Base-by-base conservation (phyloP, 805 yeast species). In the Kuraishia piskuri region DNA sequence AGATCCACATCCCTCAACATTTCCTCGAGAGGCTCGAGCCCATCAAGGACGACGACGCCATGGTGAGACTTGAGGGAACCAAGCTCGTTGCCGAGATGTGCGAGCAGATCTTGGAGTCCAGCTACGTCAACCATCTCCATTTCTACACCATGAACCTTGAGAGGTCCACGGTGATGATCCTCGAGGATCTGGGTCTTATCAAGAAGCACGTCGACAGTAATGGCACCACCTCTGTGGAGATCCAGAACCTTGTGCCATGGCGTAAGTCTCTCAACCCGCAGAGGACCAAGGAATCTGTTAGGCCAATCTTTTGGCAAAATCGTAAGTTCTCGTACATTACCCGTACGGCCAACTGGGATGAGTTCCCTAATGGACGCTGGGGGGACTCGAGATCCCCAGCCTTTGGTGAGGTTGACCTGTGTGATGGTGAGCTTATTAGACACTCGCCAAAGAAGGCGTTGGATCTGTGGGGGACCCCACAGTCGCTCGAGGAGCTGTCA, bases 371-470 rank as follows among this genome's bases (percentile, higher is more conserved):
- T 68, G 99, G 99, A 56, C 79, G 99, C 72, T 94, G 97, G 91
- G 99, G 99, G 63, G 97, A 94, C 67, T 88, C 97, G 2, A 77
- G 96, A 55, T 94, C 98, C 47, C 99, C 99, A 3, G 98, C 98
- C 1, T 91, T 87, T 70, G 96, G 96, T 62, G 95, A 88, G 58
- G 77, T 90, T 54, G 96, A 89, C 66, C 76, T 87, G 52, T 84
- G 84, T 60, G 94, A 92, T 21, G 80, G 90, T 37, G 83, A 86
- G 23, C 74, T 90, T 63, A 80, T 91, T 61, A 81, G 96, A 68
- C 96, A 90, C 68, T 81, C 91, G 2, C 84, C 89, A 3, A 83
- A 84, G 57, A 84, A 83, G 67, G 90, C 96, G 0, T 71, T 83
- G 31, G 90, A 88, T 62, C 71, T 92, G 56, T 94, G 99, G 99